These are phyloP conservation scores for Coelastrella sp. DNA, from an alignment of 139 green algal species.

Conservation along the genomic window DNA sequence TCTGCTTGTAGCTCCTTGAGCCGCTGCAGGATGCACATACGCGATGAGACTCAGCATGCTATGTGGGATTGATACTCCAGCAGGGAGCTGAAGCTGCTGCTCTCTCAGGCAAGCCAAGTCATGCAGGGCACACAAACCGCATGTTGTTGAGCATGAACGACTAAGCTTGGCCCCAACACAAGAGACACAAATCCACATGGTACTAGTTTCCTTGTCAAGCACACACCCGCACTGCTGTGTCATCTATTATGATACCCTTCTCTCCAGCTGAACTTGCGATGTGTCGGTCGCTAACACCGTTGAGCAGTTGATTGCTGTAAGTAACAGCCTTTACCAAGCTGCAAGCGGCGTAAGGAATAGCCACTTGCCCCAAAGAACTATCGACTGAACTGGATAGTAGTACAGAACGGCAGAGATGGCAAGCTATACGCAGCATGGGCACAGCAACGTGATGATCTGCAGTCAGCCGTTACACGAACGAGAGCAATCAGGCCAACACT, in stretches of 20 bases:
- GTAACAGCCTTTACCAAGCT: conserved; percentile 20
- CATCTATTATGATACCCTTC: conserved; percentile 36
- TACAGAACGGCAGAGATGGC: neutral
- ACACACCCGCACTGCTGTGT: conserved; percentile 37
- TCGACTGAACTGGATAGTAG: neutral
- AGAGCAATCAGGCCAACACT: too few relatives aligned
- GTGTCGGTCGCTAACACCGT: neutral
- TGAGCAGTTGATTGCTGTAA: neutral
- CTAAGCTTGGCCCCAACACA: too few relatives aligned
- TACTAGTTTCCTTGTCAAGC: too few relatives aligned
- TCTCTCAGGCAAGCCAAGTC: too few relatives aligned
- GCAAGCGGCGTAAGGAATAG: conserved; percentile 30
- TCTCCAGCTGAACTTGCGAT: neutral
- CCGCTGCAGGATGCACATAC: conserved; percentile 55
- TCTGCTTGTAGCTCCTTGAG: conserved; percentile 66
- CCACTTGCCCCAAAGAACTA: neutral
- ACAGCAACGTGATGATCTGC: neutral
- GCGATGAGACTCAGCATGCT: too few relatives aligned
- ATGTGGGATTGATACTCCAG: too few relatives aligned
- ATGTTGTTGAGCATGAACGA: too few relatives aligned
- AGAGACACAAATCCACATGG: too few relatives aligned
- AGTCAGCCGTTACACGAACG: too few relatives aligned
- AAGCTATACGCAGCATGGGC: conserved; percentile 8
- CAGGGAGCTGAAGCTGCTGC: too few relatives aligned
- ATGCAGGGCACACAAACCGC: too few relatives aligned